Conservation (phyloP, 2,329 filamentous ascomycete genomes). For the Botrytis cinerea region DNA sequence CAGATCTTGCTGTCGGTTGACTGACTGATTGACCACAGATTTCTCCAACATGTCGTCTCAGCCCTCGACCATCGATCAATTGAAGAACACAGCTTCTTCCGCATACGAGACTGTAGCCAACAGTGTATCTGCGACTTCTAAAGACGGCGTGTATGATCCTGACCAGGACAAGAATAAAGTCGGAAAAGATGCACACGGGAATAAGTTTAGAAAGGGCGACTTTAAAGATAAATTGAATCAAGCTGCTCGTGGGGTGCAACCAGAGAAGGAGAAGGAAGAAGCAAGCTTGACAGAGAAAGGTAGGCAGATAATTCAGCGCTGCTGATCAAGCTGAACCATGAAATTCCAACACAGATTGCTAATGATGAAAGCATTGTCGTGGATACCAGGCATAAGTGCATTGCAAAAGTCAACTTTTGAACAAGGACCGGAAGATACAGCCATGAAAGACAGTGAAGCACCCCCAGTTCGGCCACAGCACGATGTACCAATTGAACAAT, state of each 20-base stretch:
- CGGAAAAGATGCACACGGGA: slow-evolving; percentile 31
- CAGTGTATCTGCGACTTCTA: slow-evolving; percentile 15
- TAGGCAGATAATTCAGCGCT: slow-evolving; percentile 18
- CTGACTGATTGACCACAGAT: neutral
- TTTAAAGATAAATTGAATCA: slow-evolving; percentile 37
- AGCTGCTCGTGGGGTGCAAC: slow-evolving; percentile 29
- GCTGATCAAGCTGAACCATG: neutral
- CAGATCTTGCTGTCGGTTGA: neutral
- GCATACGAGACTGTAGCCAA: slow-evolving; percentile 27
- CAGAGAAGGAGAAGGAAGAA: slow-evolving; percentile 23
- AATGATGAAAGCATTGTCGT: slow-evolving; percentile 31
- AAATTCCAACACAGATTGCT: slow-evolving; percentile 19
- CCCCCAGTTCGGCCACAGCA: slow-evolving; percentile 36
- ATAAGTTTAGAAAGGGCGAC: slow-evolving; percentile 31
- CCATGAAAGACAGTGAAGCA: slow-evolving; percentile 9
- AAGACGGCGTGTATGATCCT: slow-evolving; percentile 26
- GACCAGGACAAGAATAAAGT: slow-evolving; percentile 28
- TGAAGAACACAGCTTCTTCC: slow-evolving; percentile 29
- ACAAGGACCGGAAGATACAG: slow-evolving; percentile 25
- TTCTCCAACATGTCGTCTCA: slow-evolving; percentile 33
- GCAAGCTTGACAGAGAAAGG: slow-evolving; percentile 33
- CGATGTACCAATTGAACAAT: slow-evolving; percentile 40
- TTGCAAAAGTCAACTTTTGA: slow-evolving; percentile 27
- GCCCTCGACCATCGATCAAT: slow-evolving; percentile 32
- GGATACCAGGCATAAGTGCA: slow-evolving; percentile 32